Evolutionary conservation across 176 grass and related monocot species (phyloP).

Genomic region (Carex kokanica): DNA sequence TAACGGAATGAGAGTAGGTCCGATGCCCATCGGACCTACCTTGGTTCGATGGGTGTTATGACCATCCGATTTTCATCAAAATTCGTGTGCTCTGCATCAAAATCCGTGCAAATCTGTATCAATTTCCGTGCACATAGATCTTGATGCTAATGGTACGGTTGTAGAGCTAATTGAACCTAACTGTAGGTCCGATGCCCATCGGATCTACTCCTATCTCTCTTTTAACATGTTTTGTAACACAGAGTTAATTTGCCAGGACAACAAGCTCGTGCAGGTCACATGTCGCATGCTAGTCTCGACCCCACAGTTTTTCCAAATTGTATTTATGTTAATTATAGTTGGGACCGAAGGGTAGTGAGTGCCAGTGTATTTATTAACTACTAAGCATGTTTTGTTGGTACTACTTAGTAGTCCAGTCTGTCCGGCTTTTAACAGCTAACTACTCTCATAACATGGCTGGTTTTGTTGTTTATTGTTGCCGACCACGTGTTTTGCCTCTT

Average conservation of each 20-base stretch:
- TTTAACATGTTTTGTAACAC: neutral
- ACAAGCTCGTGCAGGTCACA: constrained; percentile 8
- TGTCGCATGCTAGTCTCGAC: neutral
- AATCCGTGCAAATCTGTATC: too few relatives aligned
- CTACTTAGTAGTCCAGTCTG: neutral
- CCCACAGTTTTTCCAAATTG: neutral
- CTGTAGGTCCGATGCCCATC: too few relatives aligned
- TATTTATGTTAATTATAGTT: neutral
- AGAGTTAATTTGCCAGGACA: neutral
- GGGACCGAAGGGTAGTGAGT: neutral
- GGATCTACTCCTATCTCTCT: too few relatives aligned
- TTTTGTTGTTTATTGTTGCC: neutral
- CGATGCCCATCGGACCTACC: too few relatives aligned
- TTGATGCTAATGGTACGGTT: too few relatives aligned
- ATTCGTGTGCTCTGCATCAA: too few relatives aligned
- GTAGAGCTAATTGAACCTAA: too few relatives aligned
- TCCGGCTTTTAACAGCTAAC: constrained; percentile 11
- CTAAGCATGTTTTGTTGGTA: constrained; percentile 12
- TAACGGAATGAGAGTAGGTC: too few relatives aligned
- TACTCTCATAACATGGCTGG: neutral
- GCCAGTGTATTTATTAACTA: neutral
- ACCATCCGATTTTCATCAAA: too few relatives aligned
- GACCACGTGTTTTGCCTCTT: neutral
- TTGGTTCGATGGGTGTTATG: too few relatives aligned
- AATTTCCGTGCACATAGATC: too few relatives aligned